Conservation (phyloP, 1,139 yeast species). For the Sugiyamaella pinicola region DNA sequence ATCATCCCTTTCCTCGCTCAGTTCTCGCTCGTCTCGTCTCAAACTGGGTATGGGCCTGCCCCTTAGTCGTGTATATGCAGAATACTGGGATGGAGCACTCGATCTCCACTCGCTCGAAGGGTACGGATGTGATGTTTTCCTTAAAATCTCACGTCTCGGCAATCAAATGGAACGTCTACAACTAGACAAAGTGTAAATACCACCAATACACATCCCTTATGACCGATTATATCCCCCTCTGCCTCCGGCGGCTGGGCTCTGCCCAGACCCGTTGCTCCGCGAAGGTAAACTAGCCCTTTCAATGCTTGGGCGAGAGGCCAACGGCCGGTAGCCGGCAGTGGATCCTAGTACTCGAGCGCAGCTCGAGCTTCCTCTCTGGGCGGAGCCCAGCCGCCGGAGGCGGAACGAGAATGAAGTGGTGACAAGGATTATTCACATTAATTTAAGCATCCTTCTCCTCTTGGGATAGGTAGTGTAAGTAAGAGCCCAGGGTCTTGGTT, state of each 20-base stretch:
- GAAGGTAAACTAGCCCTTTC: too few species aligned
- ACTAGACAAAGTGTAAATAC: conserved; percentile 66
- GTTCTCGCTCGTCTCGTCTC: conserved; percentile 70
- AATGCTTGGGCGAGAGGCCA: too few species aligned
- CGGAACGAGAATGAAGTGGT: too few species aligned
- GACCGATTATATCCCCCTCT: too few species aligned
- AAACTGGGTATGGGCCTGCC: conserved; percentile 89
- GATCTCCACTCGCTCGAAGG: conserved; percentile 84
- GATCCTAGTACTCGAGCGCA: too few species aligned
- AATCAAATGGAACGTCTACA: conserved; percentile 64
- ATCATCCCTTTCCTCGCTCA: conserved; percentile 55
- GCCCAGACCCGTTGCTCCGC: too few species aligned
- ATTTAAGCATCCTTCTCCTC: conserved; percentile 41
- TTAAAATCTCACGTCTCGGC: conserved; percentile 78
- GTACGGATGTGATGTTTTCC: conserved; percentile 85
- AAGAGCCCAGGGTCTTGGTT: conserved; percentile 89
- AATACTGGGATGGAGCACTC: conserved; percentile 92
- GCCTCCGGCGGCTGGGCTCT: too few species aligned
- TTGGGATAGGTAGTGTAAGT: conserved; percentile 79
- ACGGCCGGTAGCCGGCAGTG: too few species aligned
- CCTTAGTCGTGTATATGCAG: conserved; percentile 87
- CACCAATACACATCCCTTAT: too few species aligned
- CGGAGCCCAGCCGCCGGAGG: too few species aligned
- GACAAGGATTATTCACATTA: not conserved
- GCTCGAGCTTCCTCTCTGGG: too few species aligned